A percentile compares a stretch with the other conserved stretches of the same genome.
Conservation (phyloP, 2,329 filamentous ascomycete species). For the Xylaria sp. region DNA sequence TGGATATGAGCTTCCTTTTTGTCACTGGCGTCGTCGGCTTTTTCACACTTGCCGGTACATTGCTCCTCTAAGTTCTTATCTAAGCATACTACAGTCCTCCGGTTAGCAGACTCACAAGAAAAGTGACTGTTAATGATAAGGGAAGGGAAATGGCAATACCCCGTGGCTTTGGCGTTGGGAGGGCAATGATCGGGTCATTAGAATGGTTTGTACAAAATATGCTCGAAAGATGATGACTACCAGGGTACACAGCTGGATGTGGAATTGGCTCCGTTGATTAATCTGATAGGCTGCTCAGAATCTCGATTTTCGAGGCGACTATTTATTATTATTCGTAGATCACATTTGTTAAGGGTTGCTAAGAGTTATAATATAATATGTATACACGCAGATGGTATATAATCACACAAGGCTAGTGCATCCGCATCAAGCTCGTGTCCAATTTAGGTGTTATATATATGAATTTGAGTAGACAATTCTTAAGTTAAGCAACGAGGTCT, state of each 20-base stretch:
- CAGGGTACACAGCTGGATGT: slow-evolving; percentile 31
- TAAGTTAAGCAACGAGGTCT: not conserved
- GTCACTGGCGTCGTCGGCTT: slow-evolving; percentile 52
- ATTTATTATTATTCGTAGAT: slow-evolving; percentile 19
- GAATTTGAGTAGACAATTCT: not conserved
- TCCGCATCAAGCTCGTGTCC: slow-evolving; percentile 1
- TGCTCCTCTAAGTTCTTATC: slow-evolving; percentile 52
- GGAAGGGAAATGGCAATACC: not conserved
- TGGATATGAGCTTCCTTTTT: slow-evolving; percentile 54
- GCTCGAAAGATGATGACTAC: slow-evolving; percentile 14
- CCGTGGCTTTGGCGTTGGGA: slow-evolving; percentile 25
- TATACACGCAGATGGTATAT: slow-evolving; percentile 18
- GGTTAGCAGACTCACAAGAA: not conserved
- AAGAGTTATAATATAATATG: slow-evolving; percentile 23
- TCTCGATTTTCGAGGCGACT: slow-evolving; percentile 21
- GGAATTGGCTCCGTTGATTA: slow-evolving; percentile 32
- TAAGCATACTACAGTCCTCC: slow-evolving; percentile 5
- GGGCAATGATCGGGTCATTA: slow-evolving; percentile 18
- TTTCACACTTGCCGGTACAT: slow-evolving; percentile 54
- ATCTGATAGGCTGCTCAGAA: slow-evolving; percentile 34
- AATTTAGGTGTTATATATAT: not conserved
- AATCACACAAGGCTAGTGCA: not conserved
- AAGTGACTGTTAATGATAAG: slow-evolving; percentile 19
- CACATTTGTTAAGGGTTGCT: slow-evolving; percentile 11
- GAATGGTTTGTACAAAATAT: slow-evolving; percentile 21